phyloP scores from a whole-genome alignment of 306 rosid genomes.

The Aeschynomene evenia region DNA sequence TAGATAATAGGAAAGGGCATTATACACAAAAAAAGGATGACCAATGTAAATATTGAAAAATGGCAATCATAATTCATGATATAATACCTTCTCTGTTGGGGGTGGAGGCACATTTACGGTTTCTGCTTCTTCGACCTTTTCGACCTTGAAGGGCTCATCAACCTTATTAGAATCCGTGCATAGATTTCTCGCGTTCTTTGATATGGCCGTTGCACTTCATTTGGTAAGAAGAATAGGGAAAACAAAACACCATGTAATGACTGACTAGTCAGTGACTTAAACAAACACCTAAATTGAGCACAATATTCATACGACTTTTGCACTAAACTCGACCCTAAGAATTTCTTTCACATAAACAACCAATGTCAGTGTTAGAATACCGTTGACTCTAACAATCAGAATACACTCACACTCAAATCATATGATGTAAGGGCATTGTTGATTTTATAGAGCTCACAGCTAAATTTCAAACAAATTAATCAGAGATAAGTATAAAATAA shows the following conservation, averaged over 20 bases:
- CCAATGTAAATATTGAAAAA: not conserved
- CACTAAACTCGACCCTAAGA: not conserved
- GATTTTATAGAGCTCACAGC: constrained; percentile 2
- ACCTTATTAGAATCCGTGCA: constrained; percentile 63
- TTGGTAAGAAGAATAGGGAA: constrained; percentile 25
- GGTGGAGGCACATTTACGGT: constrained; percentile 80
- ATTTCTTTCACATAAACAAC: not conserved
- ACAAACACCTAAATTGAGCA: not conserved
- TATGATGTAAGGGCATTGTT: not conserved
- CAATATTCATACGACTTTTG: constrained; percentile 10
- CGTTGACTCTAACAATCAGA: too few relatives aligned
- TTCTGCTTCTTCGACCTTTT: constrained; percentile 88
- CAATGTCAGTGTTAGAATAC: too few relatives aligned
- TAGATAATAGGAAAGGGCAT: not conserved
- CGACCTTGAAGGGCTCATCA: constrained; percentile 78
- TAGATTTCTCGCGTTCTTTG: constrained; percentile 51
- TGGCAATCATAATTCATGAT: not conserved
- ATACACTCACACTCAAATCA: not conserved
- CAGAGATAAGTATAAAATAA: not conserved
- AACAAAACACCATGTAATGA: constrained; percentile 15
- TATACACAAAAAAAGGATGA: not conserved
- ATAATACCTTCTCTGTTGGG: constrained; percentile 74
- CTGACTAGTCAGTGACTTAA: not conserved
- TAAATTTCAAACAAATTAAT: not conserved
- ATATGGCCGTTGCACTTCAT: constrained; percentile 50